Conservation (phyloP, 164 flowering plant species). For the Saururus chinensis region DNA sequence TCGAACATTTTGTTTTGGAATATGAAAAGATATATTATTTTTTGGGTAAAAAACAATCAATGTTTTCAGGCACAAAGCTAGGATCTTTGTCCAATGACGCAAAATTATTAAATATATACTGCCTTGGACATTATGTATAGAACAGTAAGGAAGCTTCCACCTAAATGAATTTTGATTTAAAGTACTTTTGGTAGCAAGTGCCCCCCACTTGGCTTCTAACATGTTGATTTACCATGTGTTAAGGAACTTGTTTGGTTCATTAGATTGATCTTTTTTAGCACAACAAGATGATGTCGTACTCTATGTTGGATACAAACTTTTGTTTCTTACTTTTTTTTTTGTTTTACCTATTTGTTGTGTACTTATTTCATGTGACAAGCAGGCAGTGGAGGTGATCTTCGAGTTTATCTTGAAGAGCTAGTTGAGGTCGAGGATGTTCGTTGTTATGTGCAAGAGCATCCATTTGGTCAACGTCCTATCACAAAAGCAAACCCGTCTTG, state of each 20-base stretch:
- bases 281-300: background rate
- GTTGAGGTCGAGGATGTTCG: constrained; percentile 42
- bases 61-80: background rate
- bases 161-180: no score
- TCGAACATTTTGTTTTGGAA: background rate
- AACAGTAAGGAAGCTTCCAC: no score
- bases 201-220: no score
- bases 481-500: constrained; percentile 38
- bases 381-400: constrained; percentile 78
- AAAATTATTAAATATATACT: no score
- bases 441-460: constrained; percentile 44
- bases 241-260: no score
- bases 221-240: no score
- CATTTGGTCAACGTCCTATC: constrained; percentile 73
- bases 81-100: background rate
- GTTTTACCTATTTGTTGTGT: background rate
- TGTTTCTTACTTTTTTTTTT: background rate
- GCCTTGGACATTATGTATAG: no score
- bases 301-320: background rate
- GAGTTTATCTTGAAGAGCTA: constrained; percentile 54
- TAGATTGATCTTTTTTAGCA: background rate
- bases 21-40: background rate
- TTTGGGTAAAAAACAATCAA: background rate
- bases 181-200: no score
- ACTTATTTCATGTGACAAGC: constrained; percentile 1